Percentiles rank a stretch among this genome's conserved stretches.
Conservation (phyloP, 345 rosid species). For the Abelmoschus esculentus region DNA sequence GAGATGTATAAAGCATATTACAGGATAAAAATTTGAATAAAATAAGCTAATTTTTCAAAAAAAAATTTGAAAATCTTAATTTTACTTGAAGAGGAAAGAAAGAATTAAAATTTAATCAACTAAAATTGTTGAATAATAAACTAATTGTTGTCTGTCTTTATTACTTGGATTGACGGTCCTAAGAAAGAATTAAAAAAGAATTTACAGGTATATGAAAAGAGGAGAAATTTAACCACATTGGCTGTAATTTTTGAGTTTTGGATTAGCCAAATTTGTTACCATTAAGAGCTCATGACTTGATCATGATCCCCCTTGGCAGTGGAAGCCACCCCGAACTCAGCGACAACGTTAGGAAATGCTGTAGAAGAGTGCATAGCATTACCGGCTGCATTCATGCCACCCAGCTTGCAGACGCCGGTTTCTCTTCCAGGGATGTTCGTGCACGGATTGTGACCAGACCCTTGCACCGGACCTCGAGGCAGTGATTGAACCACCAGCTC, state of each 20-base stretch:
- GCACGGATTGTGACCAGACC: slow-evolving; percentile 19
- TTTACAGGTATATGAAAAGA: not conserved
- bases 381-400: slow-evolving; percentile 20
- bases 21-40: slow-evolving; percentile 4
- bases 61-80: too few relatives aligned
- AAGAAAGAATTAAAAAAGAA: not conserved
- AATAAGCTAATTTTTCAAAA: not conserved
- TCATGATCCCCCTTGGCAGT: not conserved
- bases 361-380: slow-evolving; percentile 2
- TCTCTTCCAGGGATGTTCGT: slow-evolving; percentile 15
- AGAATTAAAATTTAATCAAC: too few relatives aligned
- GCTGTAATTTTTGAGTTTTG: not conserved
- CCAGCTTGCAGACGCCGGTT: slow-evolving; percentile 19
- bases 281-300: slow-evolving; percentile 17
- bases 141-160: too few relatives aligned
- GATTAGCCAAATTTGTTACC: not conserved
- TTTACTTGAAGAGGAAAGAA: too few relatives aligned
- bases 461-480: slow-evolving; percentile 9
- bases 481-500: slow-evolving; percentile 15
- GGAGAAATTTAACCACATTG: not conserved
- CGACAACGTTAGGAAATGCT: slow-evolving; percentile 6
- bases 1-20: not conserved
- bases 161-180: not conserved
- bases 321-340: slow-evolving; percentile 13
- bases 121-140: too few relatives aligned